A percentile compares a stretch with the other conserved stretches of the same genome.
These are phyloP conservation scores for Isatis tinctoria DNA, from an alignment of 345 rosid species.

Conservation along the genomic window DNA sequence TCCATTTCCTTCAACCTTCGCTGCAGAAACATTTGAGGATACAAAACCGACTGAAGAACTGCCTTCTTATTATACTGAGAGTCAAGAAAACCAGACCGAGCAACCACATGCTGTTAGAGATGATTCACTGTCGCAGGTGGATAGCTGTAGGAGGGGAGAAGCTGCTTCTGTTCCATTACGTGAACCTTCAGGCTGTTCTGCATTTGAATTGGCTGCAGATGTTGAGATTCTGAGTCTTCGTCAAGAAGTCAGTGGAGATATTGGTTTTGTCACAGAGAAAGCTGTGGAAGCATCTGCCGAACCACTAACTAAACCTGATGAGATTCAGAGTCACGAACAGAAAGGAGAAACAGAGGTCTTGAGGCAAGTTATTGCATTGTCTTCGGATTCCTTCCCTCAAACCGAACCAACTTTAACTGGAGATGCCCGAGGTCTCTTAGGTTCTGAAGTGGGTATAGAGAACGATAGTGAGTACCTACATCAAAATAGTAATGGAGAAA, in stretches of 20 bases:
- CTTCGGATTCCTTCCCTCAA: slow-evolving; percentile 9
- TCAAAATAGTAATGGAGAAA: background rate
- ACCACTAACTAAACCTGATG: background rate
- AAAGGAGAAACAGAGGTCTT: slow-evolving; percentile 11
- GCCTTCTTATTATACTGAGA: slow-evolving; percentile 15
- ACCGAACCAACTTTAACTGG: slow-evolving; percentile 3
- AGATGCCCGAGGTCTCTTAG: background rate
- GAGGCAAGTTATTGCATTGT: background rate
- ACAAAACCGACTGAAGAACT: slow-evolving; percentile 28
- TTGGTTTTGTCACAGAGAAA: slow-evolving; percentile 4
- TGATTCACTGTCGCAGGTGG: slow-evolving; percentile 27
- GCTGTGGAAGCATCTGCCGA: background rate
- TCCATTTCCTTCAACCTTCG: slow-evolving; percentile 10
- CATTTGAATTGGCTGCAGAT: slow-evolving; percentile 18
- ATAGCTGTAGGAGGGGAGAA: slow-evolving; percentile 67
- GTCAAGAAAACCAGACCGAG: slow-evolving; percentile 41
- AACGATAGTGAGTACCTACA: background rate
- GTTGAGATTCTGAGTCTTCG: background rate
- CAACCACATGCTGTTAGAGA: slow-evolving; percentile 24
- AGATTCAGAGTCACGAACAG: background rate
- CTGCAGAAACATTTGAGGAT: slow-evolving; percentile 39
- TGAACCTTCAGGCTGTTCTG: slow-evolving; percentile 1
- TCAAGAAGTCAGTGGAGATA: slow-evolving; percentile 4
- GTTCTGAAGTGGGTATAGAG: background rate
- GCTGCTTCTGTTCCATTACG: slow-evolving; percentile 34